phyloP scores from a whole-genome alignment of 192 early-diverging fungal species.

The Gonapodya sp. region DNA sequence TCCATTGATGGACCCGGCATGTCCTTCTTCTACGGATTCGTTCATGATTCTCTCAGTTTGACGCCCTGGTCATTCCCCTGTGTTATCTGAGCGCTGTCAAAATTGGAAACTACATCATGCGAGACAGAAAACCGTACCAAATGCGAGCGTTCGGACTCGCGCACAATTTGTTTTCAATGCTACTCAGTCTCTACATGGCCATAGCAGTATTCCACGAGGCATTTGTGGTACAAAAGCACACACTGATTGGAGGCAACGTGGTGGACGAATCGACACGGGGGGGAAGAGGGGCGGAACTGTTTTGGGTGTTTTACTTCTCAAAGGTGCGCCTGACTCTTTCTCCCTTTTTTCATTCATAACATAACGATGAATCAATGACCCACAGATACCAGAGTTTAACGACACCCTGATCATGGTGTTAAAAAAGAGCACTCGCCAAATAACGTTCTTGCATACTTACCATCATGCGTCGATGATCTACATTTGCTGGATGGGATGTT shows the following conservation, averaged over 20 bases:
- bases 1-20: neutral
- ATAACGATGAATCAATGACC: no score
- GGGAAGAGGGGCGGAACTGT: slow-evolving; percentile 52
- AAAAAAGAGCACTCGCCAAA: slow-evolving; percentile 60
- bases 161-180: slow-evolving; percentile 44
- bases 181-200: slow-evolving; percentile 45
- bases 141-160: slow-evolving; percentile 33
- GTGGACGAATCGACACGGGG: slow-evolving; percentile 36
- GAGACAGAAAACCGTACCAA: slow-evolving; percentile 19
- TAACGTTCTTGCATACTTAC: slow-evolving; percentile 56
- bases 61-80: neutral
- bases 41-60: neutral
- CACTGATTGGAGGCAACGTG: slow-evolving; percentile 35
- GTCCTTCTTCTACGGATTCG: neutral
- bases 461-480: slow-evolving; percentile 52
- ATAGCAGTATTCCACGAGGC: slow-evolving; percentile 34
- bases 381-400: slow-evolving; percentile 48
- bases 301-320: slow-evolving; percentile 57
- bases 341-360: no score
- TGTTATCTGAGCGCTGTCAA: neutral
- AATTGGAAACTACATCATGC: neutral
- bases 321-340: no score
- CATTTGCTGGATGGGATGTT: slow-evolving; percentile 50
- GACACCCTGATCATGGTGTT: slow-evolving; percentile 55
- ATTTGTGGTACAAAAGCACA: slow-evolving; percentile 26